phyloP scores from a whole-genome alignment of 495 filamentous ascomycete genomes.

The Hypoxylon cercidicola region DNA sequence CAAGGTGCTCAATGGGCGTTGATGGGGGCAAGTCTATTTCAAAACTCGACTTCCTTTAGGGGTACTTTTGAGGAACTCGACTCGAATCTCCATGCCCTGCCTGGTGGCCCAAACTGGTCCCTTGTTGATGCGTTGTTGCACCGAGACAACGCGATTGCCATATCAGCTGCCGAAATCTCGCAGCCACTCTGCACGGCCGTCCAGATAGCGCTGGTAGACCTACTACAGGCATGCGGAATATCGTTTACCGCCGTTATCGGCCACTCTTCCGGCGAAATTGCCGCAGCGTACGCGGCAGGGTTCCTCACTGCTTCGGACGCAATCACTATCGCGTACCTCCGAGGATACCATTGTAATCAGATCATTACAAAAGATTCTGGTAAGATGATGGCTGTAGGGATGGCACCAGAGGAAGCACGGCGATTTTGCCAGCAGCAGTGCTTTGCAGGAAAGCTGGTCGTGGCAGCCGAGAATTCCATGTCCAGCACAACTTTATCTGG shows the following conservation, averaged over 20 bases:
- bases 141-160: constrained; percentile 37
- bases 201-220: constrained; percentile 58
- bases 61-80: background rate
- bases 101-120: constrained; percentile 14
- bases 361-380: background rate
- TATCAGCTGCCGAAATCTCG: constrained; percentile 47
- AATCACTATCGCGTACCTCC: constrained; percentile 50
- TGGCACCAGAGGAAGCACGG: constrained; percentile 48
- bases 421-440: constrained; percentile 45
- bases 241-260: constrained; percentile 57
- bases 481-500: constrained; percentile 57
- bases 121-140: constrained; percentile 28
- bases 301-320: constrained; percentile 49
- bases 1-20: constrained; percentile 25
- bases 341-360: background rate
- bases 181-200: constrained; percentile 60
- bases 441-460: constrained; percentile 43
- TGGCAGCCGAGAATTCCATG: constrained; percentile 57
- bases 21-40: constrained; percentile 16
- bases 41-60: constrained; percentile 1
- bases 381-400: constrained; percentile 62
- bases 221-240: constrained; percentile 56
- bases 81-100: background rate
- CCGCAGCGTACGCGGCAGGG: constrained; percentile 48
- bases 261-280: constrained; percentile 69